These are phyloP conservation scores for Pseudocercospora macadamiae DNA, from an alignment of 2,329 filamentous ascomycete species.

Conservation along the genomic window DNA sequence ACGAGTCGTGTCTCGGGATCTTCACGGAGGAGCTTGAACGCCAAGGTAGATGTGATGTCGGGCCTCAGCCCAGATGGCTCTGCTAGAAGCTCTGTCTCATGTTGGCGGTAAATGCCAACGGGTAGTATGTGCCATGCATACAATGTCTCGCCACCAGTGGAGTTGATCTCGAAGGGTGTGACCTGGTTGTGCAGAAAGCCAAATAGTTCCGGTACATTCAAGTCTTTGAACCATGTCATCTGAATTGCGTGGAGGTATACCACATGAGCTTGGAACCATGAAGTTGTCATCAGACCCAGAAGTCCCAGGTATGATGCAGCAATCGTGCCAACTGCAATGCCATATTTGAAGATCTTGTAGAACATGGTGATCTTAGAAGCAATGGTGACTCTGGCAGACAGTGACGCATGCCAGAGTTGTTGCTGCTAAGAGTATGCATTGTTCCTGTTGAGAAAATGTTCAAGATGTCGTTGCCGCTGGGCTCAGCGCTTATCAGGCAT, in stretches of 20 bases:
- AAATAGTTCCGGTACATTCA: conserved; percentile 53
- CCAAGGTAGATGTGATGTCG: conserved; percentile 60
- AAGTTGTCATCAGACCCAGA: conserved; percentile 51
- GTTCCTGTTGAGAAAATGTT: too few species aligned
- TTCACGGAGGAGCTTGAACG: conserved; percentile 64
- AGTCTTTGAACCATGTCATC: conserved; percentile 59
- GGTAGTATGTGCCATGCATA: conserved; percentile 57
- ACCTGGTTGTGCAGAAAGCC: conserved; percentile 55
- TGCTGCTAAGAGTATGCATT: too few species aligned
- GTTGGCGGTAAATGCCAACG: conserved; percentile 48
- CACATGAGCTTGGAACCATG: conserved; percentile 57
- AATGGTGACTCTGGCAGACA: neutral
- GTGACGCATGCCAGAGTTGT: neutral
- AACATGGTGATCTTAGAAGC: conserved; percentile 16
- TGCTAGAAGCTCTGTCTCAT: conserved; percentile 45
- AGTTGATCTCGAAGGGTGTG: conserved; percentile 52
- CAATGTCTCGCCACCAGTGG: conserved; percentile 45
- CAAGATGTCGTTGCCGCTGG: too few species aligned
- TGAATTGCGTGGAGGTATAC: conserved; percentile 60
- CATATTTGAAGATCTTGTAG: conserved; percentile 12
- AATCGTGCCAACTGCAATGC: conserved; percentile 29
- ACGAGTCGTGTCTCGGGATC: conserved; percentile 67
- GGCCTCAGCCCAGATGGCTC: conserved; percentile 52
- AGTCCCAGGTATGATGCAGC: conserved; percentile 48
- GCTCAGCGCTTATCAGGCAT: too few species aligned